Percentiles rank a stretch among this genome's conserved stretches.
phyloP scores from a whole-genome alignment of 2,329 filamentous ascomycete species.

The Colletotrichum nymphaeae region DNA sequence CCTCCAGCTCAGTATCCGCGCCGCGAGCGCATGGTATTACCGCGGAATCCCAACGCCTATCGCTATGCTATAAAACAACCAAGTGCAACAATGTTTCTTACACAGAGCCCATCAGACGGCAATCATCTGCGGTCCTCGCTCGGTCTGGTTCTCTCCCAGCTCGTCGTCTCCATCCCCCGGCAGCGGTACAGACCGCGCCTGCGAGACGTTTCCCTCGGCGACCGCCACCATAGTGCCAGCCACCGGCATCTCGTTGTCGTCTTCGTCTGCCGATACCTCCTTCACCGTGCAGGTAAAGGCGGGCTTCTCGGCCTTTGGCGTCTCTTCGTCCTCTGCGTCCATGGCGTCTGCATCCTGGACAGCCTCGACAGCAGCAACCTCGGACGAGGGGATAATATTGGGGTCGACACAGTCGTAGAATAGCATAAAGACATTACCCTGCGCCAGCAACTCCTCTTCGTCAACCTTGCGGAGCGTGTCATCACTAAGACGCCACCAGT shows the following conservation, averaged over 20 bases:
- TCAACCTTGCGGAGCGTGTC: slow-evolving; percentile 81
- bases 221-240: neutral
- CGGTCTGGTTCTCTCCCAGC: neutral
- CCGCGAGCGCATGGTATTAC: slow-evolving; percentile 22
- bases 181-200: neutral
- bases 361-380: slow-evolving; percentile 29
- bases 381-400: slow-evolving; percentile 55
- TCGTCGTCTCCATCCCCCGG: neutral
- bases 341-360: neutral
- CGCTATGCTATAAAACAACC: slow-evolving; percentile 27
- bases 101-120: slow-evolving; percentile 8
- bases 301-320: slow-evolving; percentile 21
- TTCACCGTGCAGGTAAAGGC: slow-evolving; percentile 30
- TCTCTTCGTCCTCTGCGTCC: slow-evolving; percentile 28
- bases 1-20: neutral
- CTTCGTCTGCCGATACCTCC: slow-evolving; percentile 14
- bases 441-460: slow-evolving; percentile 78
- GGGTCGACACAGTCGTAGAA: slow-evolving; percentile 86
- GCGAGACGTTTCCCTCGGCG: neutral
- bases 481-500: slow-evolving; percentile 94
- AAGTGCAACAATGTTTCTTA: neutral
- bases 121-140: slow-evolving; percentile 9
- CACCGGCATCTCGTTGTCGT: neutral
- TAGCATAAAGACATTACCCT: slow-evolving; percentile 93
- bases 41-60: slow-evolving; percentile 27